phyloP scores from a whole-genome alignment of 208 protist genomes.

The Willaertia magna region DNA sequence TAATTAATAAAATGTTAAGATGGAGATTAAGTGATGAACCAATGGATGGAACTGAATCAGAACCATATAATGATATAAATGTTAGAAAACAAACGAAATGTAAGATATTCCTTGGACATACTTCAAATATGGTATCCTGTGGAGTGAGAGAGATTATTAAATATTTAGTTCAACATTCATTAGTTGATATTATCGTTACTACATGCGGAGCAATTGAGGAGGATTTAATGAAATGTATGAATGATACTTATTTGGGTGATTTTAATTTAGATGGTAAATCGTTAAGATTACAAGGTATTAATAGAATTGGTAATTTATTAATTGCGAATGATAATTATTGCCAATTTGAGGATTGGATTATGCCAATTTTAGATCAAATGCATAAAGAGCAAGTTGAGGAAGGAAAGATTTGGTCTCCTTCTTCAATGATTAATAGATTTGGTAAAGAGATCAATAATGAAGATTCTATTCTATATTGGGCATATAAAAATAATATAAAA shows the following conservation, averaged over 20 bases:
- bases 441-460: slow-evolving; percentile 85
- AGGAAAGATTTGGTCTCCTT: slow-evolving; percentile 76
- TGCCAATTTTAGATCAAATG: slow-evolving; percentile 83
- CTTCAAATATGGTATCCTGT: slow-evolving; percentile 97
- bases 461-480: slow-evolving; percentile 95
- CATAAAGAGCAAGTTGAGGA: slow-evolving; percentile 64
- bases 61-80: slow-evolving; percentile 16
- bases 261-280: slow-evolving; percentile 76
- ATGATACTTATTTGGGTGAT: slow-evolving; percentile 77
- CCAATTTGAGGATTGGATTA: slow-evolving; percentile 98
- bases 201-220: slow-evolving; percentile 98
- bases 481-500: slow-evolving; percentile 91
- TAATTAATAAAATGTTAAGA: slow-evolving; percentile 63
- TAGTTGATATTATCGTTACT: slow-evolving; percentile 92
- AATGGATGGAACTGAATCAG: slow-evolving; percentile 35
- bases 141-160: slow-evolving; percentile 94
- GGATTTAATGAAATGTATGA: slow-evolving; percentile 99
- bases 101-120: slow-evolving; percentile 96
- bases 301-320: slow-evolving; percentile 98
- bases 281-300: slow-evolving; percentile 75
- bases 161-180: slow-evolving; percentile 81
- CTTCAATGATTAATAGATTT: slow-evolving; percentile 84
- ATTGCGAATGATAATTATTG: slow-evolving; percentile 99
- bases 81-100: slow-evolving; percentile 27
- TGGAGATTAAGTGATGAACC: slow-evolving; percentile 47